Base-by-base conservation (phyloP, 306 rosid species). In the Herpetospermum pedunculosum region DNA sequence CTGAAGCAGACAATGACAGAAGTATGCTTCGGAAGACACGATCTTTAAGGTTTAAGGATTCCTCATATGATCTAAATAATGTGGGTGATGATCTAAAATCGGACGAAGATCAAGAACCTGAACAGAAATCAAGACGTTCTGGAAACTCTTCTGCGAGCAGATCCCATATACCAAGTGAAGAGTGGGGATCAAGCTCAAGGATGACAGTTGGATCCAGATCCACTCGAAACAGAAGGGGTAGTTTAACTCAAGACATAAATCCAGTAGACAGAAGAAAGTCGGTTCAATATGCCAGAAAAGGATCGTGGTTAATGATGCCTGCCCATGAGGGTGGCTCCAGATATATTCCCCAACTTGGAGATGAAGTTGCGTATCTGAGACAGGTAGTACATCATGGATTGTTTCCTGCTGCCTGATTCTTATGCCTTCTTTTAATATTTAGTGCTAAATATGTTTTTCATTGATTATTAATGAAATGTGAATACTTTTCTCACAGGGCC, bases 291-390 rank as follows among this genome's bases (percentile, higher is more conserved):
- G 76, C 86, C 28, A 75, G 80, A 57, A 95, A 88, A 85, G 86
- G 85, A 41, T 80, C 95, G 19, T 95, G 97, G 97, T 84, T 95
- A 83, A 79, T 89, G 89, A 79, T 89, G 79, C 81, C 96, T 3
- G 84, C 82, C 15, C 96, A 87, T 50, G 99, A 95, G 84, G 92
- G 89, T 80, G 96, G 96, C 65, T 87, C 92, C 76, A 81, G 99
- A 78, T 95, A 88, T 82, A 92, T 95, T 78, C 99, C 99, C 34
- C 99, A 95, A 78, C 89, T 82, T 76, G 96, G 96, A 57, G 99
- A 95, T 83, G 96, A 85, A 81, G 96, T 95, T 53, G 92, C 84
- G 50, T 95, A 95, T 88, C 79, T 95, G 83, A 89, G 92, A 82
- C 99, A 95, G 96, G 99, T 89, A 81, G 82, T 75, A 49, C 52